These are phyloP conservation scores for Lindgomyces ingoldianus DNA, from an alignment of 495 filamentous ascomycete genomes.

Conservation along the genomic window DNA sequence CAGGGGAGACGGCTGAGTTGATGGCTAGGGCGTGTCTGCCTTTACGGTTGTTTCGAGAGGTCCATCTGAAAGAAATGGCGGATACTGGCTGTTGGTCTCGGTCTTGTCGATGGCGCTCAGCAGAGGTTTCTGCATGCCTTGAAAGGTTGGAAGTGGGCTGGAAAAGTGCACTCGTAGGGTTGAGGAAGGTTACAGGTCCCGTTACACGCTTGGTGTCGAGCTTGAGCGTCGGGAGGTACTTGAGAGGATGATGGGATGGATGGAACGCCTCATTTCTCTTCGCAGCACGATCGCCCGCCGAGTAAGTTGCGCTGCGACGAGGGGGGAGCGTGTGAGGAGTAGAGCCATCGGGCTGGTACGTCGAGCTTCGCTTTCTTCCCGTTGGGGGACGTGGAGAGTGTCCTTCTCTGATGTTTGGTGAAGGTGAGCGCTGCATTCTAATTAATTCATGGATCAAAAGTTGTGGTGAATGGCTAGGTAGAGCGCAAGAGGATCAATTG, in stretches of 20 bases:
- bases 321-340: background rate
- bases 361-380: background rate
- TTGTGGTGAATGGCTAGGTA: background rate
- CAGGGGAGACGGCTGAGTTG: constrained; percentile 37
- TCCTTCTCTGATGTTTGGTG: background rate
- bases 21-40: constrained; percentile 63
- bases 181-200: constrained; percentile 54
- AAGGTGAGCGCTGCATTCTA: constrained; percentile 10
- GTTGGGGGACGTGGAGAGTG: background rate
- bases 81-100: constrained; percentile 10
- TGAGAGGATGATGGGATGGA: constrained; percentile 37
- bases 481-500: background rate
- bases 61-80: constrained; percentile 51
- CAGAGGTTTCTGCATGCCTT: constrained; percentile 3
- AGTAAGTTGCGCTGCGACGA: background rate
- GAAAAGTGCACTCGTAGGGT: constrained; percentile 52
- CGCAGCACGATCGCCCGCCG: constrained; percentile 1
- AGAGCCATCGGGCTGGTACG: constrained; percentile 2
- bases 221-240: constrained; percentile 25
- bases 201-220: constrained; percentile 31
- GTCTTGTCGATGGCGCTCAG: background rate
- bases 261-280: constrained; percentile 37
- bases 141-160: constrained; percentile 11
- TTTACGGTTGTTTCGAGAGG: constrained; percentile 72
- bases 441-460: background rate